Base-by-base conservation (phyloP, 495 filamentous ascomycete species). In the Xanthoparmelia taractica region DNA sequence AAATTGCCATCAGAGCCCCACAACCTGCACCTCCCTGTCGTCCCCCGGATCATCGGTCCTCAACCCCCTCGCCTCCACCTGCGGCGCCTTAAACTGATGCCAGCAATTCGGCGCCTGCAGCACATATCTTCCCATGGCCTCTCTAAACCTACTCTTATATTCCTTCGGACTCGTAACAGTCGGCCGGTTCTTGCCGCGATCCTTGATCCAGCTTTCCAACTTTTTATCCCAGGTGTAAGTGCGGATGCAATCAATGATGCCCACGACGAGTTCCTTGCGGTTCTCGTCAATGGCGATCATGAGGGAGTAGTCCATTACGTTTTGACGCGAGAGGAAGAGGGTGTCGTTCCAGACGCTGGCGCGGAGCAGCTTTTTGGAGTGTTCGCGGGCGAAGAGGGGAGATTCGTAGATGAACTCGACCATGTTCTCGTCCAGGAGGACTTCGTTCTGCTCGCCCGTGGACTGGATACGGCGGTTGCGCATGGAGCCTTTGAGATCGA, bases 161-260 rank as follows among this genome's bases (percentile, higher is more conserved):
- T 99, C 95, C 76, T 90, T 96, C 12, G 94, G 94, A 75, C 90
- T 96, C 38, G 94, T 99, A 33, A 99, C 92, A 0, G 94, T 99
- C 13, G 94, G 94, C 59, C 88, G 80, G 68, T 96, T 96, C 71
- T 92, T 87, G 57, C 88, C 86, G 40, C 92, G 86, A 69, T 95
- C 89, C 74, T 99, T 99, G 77, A 97, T 96, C 94, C 94, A 99
- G 34, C 87, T 92, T 75, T 99, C 94, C 13, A 99, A 82, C 69
- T 95, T 96, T 79, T 99, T 99, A 75, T 99, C 94, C 94, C 95
- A 99, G 17, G 94, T 99, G 71, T 96, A 99, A 0, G 94, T 99
- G 45, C 94, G 85, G 66, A 99, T 97, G 73, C 92, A 97, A 70
- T 99, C 94, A 67, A 99, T 97, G 67, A 99, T 96, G 5, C 94